Conservation (phyloP, 1,139 yeast species). For the Neolecta irregularis region DNA sequence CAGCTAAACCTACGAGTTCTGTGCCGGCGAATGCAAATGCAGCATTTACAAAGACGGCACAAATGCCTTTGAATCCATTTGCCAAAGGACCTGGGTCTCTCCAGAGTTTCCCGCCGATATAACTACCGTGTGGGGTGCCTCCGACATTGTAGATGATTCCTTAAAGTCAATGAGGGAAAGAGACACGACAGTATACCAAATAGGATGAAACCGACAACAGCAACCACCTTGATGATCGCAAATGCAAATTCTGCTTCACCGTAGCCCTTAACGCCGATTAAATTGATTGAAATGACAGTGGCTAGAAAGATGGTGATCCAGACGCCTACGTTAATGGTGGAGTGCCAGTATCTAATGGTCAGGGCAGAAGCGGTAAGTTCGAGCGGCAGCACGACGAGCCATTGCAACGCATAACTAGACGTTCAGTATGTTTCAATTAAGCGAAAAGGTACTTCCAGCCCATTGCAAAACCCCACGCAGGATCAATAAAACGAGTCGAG, state of each 20-base stretch:
- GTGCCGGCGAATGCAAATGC: conserved; percentile 82
- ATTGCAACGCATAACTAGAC: conserved; percentile 37
- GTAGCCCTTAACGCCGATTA: conserved; percentile 60
- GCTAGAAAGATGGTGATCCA: conserved; percentile 52
- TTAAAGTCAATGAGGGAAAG: conserved; percentile 1
- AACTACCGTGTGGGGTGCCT: conserved; percentile 49
- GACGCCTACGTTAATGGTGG: conserved; percentile 37
- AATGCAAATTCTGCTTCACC: conserved; percentile 65
- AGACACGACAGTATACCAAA: conserved; percentile 34
- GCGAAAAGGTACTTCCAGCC: conserved; percentile 58
- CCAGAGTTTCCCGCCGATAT: conserved; percentile 52
- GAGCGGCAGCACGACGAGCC: conserved; percentile 63
- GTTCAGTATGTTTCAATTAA: conserved; percentile 1
- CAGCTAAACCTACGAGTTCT: conserved; percentile 69
- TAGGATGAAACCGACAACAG: conserved; percentile 51
- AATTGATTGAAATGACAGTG: conserved; percentile 39
- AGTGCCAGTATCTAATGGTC: conserved; percentile 52
- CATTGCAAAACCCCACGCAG: conserved; percentile 56
- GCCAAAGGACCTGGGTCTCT: conserved; percentile 45
- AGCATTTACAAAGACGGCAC: conserved; percentile 67
- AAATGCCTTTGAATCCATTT: conserved; percentile 63
- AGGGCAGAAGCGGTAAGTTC: conserved; percentile 70
- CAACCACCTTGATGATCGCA: conserved; percentile 44
- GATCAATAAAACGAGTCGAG: conserved; percentile 42
- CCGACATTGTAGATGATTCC: conserved; percentile 34